phyloP scores from a whole-genome alignment of 306 rosid species.

The Cucumis hystrix region DNA sequence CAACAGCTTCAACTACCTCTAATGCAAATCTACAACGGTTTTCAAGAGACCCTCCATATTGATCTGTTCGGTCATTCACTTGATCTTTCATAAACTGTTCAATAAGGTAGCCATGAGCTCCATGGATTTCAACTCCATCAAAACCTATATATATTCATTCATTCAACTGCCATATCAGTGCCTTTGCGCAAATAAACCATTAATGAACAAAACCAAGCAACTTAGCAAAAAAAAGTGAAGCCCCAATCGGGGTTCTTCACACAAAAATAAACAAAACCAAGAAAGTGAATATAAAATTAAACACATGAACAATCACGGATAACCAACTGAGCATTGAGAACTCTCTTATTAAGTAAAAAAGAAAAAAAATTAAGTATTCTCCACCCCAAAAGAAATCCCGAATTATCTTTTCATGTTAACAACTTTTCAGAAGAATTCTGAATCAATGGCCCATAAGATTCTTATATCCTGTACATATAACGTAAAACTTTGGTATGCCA shows the following conservation, averaged over 20 bases:
- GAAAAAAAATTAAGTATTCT: too few species aligned
- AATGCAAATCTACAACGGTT: conserved; percentile 57
- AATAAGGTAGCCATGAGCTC: conserved; percentile 23
- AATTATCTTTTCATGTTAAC: too few species aligned
- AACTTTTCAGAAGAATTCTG: too few species aligned
- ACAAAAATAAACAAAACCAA: too few species aligned
- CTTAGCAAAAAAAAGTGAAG: neutral
- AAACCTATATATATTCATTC: conserved; percentile 13
- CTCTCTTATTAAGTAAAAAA: too few species aligned
- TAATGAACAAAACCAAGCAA: neutral
- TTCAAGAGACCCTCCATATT: conserved; percentile 34
- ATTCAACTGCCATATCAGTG: neutral
- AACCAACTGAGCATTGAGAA: too few species aligned
- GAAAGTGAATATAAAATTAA: too few species aligned
- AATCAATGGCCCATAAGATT: too few species aligned
- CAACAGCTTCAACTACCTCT: conserved; percentile 30
- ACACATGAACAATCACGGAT: too few species aligned
- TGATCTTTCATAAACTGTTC: conserved; percentile 27
- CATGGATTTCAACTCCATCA: conserved; percentile 40
- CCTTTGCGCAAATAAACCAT: neutral
- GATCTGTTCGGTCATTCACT: conserved; percentile 23
- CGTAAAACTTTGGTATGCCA: too few species aligned
- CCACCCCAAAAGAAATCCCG: too few species aligned
- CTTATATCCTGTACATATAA: too few species aligned
- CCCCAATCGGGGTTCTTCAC: neutral